Base-by-base conservation (phyloP, 202 grass and related monocot genomes). In the Schoenoplectus tabernaemontani region DNA sequence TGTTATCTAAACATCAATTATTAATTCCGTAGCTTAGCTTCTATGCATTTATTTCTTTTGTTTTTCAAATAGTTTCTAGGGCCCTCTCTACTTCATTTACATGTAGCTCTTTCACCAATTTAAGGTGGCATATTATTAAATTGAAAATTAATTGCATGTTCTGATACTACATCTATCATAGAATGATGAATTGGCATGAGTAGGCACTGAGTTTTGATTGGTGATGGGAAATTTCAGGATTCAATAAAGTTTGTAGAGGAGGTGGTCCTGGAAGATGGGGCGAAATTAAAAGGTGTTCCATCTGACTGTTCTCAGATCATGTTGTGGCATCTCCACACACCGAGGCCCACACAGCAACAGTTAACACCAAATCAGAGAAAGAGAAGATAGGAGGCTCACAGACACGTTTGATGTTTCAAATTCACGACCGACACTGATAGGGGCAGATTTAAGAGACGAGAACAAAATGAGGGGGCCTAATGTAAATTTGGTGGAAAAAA, bases 191-290 rank as follows among this genome's bases (percentile, higher is more conserved):
- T 75, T 75, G 70, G 70, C 15, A 53, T 75, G 70, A 9, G 34
- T n/a, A 54, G 26, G 3, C 28, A 54, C 47, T 64, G 5, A 43
- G 4, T 60, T 79, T 43, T 61, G 4, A 79, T 46, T 79, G 53
- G 53, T 79, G 36, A 75, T 75, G 15, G 28, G 24, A 34, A 78
- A 44, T 78, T 87, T 50, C 87, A 97, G 93, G 93, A 97, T 41
- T 97, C 93, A n/a, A 86, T 97, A 83, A 97, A 91, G 63, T 97
- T 93, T 87, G 90, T 97, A 85, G 86, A 97, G 82, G 93, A 97
- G 64, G 86, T 97, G 81, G 85, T 97, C 3, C 64, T 93, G 17
- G 93, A 97, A 69, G 93, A 97, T 81, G 77, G 85, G 46, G 59
- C 77, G 1, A 97, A 97, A 73, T 57, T 97, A 76, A 97, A 97